These are phyloP conservation scores for Boletus eberwhitei DNA, from an alignment of 768 basidiomycete species.

Conservation along the genomic window DNA sequence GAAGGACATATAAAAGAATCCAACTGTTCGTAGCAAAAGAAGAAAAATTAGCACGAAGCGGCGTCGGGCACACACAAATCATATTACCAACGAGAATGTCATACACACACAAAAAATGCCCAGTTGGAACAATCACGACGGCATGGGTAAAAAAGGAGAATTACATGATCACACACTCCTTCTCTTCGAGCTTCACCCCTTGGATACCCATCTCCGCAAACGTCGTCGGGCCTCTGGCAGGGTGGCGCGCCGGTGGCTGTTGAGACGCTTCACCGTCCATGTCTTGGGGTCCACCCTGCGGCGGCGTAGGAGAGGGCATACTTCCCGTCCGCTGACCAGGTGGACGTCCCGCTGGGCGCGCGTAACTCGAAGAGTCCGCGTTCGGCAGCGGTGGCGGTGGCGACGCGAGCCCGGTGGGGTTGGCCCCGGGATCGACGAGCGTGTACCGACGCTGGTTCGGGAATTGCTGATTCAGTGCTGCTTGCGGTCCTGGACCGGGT, in stretches of 20 bases:
- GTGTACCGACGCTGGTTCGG: slow-evolving; percentile 45
- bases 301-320: slow-evolving; percentile 12
- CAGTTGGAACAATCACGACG: too few species aligned
- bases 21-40: too few species aligned
- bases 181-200: slow-evolving; percentile 70
- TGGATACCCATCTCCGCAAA: slow-evolving; percentile 95
- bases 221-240: slow-evolving; percentile 55
- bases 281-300: slow-evolving; percentile 4
- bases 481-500: slow-evolving; percentile 2
- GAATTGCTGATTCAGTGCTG: slow-evolving; percentile 24
- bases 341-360: slow-evolving; percentile 29
- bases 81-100: too few species aligned
- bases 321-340: slow-evolving; percentile 29
- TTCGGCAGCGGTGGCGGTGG: slow-evolving; percentile 19
- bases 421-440: slow-evolving; percentile 40
- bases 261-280: neutral
- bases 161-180: slow-evolving; percentile 89
- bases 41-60: too few species aligned
- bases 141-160: neutral
- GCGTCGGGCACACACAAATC: too few species aligned
- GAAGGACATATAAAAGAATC: too few species aligned
- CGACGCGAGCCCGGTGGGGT: slow-evolving; percentile 4
- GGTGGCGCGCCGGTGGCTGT: slow-evolving; percentile 5
- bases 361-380: slow-evolving; percentile 25
- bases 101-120: too few species aligned